Evolutionary conservation across 495 filamentous ascomycete genomes (phyloP), one percentile per base, ranked within the genome.

Genomic region (Zalerion maritima): DNA sequence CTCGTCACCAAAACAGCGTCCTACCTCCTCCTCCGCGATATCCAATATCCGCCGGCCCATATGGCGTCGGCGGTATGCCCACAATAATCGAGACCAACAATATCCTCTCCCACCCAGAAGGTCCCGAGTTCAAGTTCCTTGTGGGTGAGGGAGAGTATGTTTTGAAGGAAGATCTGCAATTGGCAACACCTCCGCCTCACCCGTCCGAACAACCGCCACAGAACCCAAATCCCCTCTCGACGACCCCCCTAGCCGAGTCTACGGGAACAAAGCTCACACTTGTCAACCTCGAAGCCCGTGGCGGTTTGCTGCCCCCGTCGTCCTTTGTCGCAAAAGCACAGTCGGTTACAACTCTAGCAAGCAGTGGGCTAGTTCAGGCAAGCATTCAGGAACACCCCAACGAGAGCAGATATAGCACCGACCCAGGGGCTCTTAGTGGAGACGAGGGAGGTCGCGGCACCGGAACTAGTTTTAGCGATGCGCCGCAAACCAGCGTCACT

Each of bases 151-250:
- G 85, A 84, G 55, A 24, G 52, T 97, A 97, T 44, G 64, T 74
- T 22, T 69, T 96, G 12, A 73, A 76, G 50, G 87, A 96, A 50
- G 79, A 91, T 46, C 62, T 97, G 18, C 79, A 81, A 33, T 77
- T 97, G 18, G 87, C 89, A 24, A 94, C 85, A 32, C 87, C 89
- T 31, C 89, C 84, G 32, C 84, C 91, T 4, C 87, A 96, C 52
- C 87, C 87, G 15, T 86, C 84, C 30, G 91, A 96, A 61, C 75
- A 81, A 19, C 85, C 82, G 4, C 55, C 82, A 14, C 52, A 73
- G 37, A 94, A 84, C 49, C 73, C 78, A 7, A 97, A 96, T 44
- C 87, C 87, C 21, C 73, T 96, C 21, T 77, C 81, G 20, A 93
- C 86, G 2, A 75, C 71, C 10, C 78, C 81, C 15, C 67, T 70